Evolutionary conservation across 2,329 filamentous ascomycete genomes (phyloP), one percentile per base, ranked within the genome.

Genomic region (Aureobasidium pullulans): DNA sequence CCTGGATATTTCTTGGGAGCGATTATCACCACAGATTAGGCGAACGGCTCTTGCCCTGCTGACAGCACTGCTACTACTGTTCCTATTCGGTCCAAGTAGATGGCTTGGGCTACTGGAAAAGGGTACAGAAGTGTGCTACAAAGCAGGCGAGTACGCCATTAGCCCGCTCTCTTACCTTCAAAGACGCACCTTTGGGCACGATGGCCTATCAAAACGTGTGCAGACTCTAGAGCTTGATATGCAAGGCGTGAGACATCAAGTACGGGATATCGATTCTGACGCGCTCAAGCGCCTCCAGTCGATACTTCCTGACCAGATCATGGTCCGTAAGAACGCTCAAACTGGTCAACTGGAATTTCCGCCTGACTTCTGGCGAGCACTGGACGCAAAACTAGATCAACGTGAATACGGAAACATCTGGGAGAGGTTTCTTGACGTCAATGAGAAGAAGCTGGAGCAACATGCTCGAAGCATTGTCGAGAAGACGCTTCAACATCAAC

Each of bases 331-430:
- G 13, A 75, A 77, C 7, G 74, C 79, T 60, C 70, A 74, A 36
- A 70, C 81, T 32, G 85, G 84, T 13, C 76, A 79, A 9, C 71
- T 76, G 0, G 72, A 80, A 23, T 80, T 89, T 15, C 73, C 81
- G 0, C 76, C 82, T 28, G 79, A 84, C 2, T 88, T 90, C 61
- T 90, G 84, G 81, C 76, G 82, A 59, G 86, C 85, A 0, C 69
- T 90, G 8, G 75, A 77, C 28, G 79, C 81, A 57, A 76, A 80
- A 60, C 79, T 88, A 49, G 73, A 73, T 1, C 71, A 73, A 32
- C 75, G 84, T 40, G 60, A 60, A 37, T 34, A 57, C 8, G 65
- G 82, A 3, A 64, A 63, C 8, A 59, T 67, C 0, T 71, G 67
- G 66, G 59, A 69, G 19, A 53, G 62, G 6, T 70, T 71, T 46